A percentile compares a stretch with the other conserved stretches of the same genome.
These are phyloP conservation scores for Tolypocladium cylindrosporum DNA, from an alignment of 2,329 filamentous ascomycete genomes.

Conservation along the genomic window DNA sequence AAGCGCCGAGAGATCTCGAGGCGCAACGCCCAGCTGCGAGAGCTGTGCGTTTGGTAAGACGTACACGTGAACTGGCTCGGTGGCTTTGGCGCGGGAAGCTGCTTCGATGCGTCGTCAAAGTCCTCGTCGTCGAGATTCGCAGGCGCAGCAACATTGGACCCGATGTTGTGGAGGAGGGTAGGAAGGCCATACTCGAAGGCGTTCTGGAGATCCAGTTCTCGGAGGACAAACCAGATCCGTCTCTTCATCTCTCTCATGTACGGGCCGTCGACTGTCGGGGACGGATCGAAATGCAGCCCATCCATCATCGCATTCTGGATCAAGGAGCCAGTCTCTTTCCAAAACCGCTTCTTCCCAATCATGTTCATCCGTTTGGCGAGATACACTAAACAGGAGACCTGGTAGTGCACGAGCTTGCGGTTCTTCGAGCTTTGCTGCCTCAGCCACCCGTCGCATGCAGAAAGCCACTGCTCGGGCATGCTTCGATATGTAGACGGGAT, in stretches of 20 bases:
- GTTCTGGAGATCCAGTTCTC: neutral
- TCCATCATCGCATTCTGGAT: neutral
- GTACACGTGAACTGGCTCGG: neutral
- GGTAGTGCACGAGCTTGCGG: neutral
- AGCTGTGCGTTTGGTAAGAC: neutral
- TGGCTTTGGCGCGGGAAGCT: neutral
- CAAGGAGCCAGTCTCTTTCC: neutral
- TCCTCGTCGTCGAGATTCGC: neutral
- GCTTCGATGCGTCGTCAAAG: neutral
- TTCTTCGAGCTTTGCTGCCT: neutral
- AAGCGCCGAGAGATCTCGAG: neutral
- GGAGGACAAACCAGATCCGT: neutral
- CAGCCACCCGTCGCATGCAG: neutral
- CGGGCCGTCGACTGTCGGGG: neutral
- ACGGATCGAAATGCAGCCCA: neutral
- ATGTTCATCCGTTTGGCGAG: neutral
- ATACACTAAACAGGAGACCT: neutral
- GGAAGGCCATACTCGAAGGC: neutral
- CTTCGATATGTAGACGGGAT: neutral
- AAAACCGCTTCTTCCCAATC: neutral
- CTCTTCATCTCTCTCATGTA: neutral
- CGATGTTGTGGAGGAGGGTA: neutral
- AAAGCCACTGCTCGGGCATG: neutral
- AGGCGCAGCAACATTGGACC: neutral
- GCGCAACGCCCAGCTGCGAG: neutral